phyloP scores from a whole-genome alignment of 768 basidiomycete genomes.

The Daedaleopsis sinensis region DNA sequence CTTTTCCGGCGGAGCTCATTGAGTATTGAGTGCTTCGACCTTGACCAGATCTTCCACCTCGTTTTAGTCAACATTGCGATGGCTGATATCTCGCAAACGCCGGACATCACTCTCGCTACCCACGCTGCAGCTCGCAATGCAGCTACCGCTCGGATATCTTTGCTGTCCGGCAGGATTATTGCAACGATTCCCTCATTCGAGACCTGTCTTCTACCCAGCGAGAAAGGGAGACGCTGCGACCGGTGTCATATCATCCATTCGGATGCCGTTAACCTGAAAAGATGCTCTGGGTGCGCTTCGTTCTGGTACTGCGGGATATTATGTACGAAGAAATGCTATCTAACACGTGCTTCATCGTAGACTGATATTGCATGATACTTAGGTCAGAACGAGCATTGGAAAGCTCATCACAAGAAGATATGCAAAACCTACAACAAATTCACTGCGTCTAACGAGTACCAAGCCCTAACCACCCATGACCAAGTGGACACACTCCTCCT shows the following conservation, averaged over 20 bases:
- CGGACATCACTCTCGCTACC: constrained; percentile 38
- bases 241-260: constrained; percentile 49
- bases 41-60: too few species aligned
- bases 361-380: constrained; percentile 14
- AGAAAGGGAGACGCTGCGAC: constrained; percentile 73
- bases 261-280: constrained; percentile 41
- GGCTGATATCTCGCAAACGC: not conserved
- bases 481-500: constrained; percentile 65
- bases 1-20: too few species aligned
- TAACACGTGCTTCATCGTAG: not conserved
- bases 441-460: constrained; percentile 47
- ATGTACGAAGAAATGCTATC: constrained; percentile 48
- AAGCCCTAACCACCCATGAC: constrained; percentile 53
- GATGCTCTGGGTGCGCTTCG: constrained; percentile 66
- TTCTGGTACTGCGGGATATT: constrained; percentile 73
- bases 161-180: constrained; percentile 53
- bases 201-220: constrained; percentile 50
- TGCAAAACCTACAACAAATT: constrained; percentile 62
- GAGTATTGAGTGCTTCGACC: too few species aligned
- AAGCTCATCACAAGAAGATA: constrained; percentile 62
- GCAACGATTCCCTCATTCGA: constrained; percentile 48
- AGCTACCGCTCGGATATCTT: constrained; percentile 42
- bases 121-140: constrained; percentile 55
- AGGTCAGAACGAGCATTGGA: constrained; percentile 79
- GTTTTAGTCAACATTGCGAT: not conserved